Evolutionary conservation across 1,139 yeast genomes (phyloP).

Genomic region (Blastobotrys apis): DNA sequence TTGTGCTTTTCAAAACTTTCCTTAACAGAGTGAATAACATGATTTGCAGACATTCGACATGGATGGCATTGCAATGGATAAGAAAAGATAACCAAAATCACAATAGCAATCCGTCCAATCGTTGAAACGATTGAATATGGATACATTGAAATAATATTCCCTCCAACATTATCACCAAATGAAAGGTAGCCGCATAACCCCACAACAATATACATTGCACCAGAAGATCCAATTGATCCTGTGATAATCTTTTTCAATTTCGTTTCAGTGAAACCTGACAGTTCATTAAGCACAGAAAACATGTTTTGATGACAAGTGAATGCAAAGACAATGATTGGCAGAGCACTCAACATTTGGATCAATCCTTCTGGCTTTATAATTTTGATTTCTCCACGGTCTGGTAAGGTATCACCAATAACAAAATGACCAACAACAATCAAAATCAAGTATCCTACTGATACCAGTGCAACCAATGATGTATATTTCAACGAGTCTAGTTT

Average conservation of each 20-base stretch:
- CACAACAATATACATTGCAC: slow-evolving; percentile 58
- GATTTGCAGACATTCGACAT: slow-evolving; percentile 77
- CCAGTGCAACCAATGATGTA: slow-evolving; percentile 78
- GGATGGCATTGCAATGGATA: slow-evolving; percentile 95
- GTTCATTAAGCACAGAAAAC: slow-evolving; percentile 85
- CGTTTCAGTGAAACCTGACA: slow-evolving; percentile 51
- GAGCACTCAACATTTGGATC: slow-evolving; percentile 65
- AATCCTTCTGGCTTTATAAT: slow-evolving; percentile 52
- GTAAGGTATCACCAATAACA: slow-evolving; percentile 42
- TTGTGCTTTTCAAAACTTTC: slow-evolving; percentile 11
- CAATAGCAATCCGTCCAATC: slow-evolving; percentile 71
- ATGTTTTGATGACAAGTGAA: slow-evolving; percentile 92
- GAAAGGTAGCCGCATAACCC: slow-evolving; percentile 84
- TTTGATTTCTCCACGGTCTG: slow-evolving; percentile 51
- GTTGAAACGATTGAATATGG: slow-evolving; percentile 46
- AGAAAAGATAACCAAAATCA: slow-evolving; percentile 76
- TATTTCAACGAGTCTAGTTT: slow-evolving; percentile 80
- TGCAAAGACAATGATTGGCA: slow-evolving; percentile 91
- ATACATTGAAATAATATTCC: slow-evolving; percentile 73
- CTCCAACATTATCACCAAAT: slow-evolving; percentile 72
- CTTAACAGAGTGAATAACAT: slow-evolving; percentile 55
- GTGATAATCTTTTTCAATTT: slow-evolving; percentile 52
- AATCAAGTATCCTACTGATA: slow-evolving; percentile 74
- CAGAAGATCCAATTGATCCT: slow-evolving; percentile 54
- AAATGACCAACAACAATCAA: slow-evolving; percentile 68